Percentiles rank a stretch among this genome's conserved stretches.
Conservation (phyloP, 148 eudicot genomes). For the Rhododendron simsii region DNA sequence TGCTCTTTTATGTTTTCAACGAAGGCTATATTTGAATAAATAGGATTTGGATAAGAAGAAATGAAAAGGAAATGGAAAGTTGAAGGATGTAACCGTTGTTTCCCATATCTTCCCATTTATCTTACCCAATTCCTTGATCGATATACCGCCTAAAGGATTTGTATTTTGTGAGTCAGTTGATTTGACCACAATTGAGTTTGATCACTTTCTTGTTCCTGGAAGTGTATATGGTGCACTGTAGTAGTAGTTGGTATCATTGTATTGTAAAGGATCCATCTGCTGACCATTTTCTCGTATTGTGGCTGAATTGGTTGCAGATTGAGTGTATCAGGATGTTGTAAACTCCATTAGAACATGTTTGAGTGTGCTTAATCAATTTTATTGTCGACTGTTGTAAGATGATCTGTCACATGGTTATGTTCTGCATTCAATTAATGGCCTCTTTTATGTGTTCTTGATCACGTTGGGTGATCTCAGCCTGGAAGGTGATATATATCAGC, state of each 20-base stretch:
- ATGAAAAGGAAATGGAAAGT: background rate
- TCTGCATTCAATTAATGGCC: background rate
- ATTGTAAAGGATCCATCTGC: background rate
- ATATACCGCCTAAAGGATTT: background rate
- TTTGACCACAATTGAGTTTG: slow-evolving; percentile 1
- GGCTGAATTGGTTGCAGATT: background rate
- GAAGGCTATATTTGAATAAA: background rate
- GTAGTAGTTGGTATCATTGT: background rate
- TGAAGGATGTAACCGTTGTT: background rate
- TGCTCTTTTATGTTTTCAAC: background rate
- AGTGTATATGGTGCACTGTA: background rate
- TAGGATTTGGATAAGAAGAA: background rate
- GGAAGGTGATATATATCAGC: background rate
- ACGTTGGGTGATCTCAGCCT: background rate
- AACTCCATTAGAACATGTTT: background rate
- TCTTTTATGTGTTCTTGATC: background rate
- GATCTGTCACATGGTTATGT: background rate
- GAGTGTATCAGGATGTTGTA: background rate
- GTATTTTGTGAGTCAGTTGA: slow-evolving; percentile 3
- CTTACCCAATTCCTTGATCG: background rate
- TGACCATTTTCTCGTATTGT: background rate
- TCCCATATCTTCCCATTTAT: background rate
- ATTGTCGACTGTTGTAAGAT: background rate
- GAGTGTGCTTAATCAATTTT: background rate
- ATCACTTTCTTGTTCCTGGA: background rate